phyloP scores from a whole-genome alignment of 139 green algal species.

The Nannochloris sp. region DNA sequence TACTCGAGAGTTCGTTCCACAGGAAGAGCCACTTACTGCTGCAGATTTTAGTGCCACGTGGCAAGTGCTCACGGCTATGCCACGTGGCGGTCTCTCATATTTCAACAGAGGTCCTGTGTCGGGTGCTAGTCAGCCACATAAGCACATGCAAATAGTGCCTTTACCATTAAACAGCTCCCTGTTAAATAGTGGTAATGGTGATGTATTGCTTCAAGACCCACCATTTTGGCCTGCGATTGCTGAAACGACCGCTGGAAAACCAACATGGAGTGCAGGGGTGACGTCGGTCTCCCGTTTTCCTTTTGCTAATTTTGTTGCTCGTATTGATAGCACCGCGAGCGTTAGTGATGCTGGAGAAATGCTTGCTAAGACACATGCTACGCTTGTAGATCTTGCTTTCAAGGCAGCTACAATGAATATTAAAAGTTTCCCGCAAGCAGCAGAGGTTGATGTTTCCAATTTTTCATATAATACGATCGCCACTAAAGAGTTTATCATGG shows the following conservation, averaged over 20 bases:
- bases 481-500: conserved; percentile 34
- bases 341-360: not conserved
- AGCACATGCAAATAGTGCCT: conserved; percentile 72
- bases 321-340: not conserved
- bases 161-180: conserved; percentile 21
- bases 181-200: not conserved
- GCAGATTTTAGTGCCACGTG: conserved; percentile 52
- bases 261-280: not conserved
- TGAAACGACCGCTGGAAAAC: not conserved
- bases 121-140: conserved; percentile 77
- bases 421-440: no score
- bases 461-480: conserved; percentile 49
- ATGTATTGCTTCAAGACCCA: no score
- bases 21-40: conserved; percentile 52
- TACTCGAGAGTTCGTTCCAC: conserved; percentile 59
- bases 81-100: conserved; percentile 61
- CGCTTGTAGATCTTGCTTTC: not conserved
- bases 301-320: conserved; percentile 21
- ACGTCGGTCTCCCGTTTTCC: conserved; percentile 28
- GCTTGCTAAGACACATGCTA: not conserved
- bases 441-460: not conserved
- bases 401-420: not conserved
- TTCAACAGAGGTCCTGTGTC: conserved; percentile 72
- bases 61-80: conserved; percentile 45
- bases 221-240: conserved; percentile 5